Percentiles rank a stretch among this genome's conserved stretches.
phyloP scores from a whole-genome alignment of 306 rosid genomes.

The Cercis canadensis region DNA sequence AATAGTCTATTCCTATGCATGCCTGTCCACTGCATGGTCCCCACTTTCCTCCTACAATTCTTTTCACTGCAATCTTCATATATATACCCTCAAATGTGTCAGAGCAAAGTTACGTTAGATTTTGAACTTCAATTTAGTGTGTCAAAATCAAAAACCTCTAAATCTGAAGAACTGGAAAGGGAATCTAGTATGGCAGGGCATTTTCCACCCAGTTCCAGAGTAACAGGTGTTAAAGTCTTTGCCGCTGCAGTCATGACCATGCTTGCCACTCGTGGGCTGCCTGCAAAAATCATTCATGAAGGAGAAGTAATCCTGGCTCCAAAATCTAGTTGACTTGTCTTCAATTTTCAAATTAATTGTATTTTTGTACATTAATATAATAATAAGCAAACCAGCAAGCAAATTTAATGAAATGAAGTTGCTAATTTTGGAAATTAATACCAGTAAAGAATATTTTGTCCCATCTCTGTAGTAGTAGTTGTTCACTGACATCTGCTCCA shows the following conservation, averaged over 20 bases:
- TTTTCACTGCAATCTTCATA: conserved; percentile 68
- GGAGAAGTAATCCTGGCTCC: no score
- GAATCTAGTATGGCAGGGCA: conserved; percentile 89
- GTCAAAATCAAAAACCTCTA: conserved; percentile 61
- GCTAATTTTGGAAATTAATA: conserved; percentile 33
- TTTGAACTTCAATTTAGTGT: conserved; percentile 12
- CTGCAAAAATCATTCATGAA: conserved; percentile 37
- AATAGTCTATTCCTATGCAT: conserved; percentile 78
- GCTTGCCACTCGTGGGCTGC: conserved; percentile 70
- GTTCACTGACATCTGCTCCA: conserved; percentile 56
- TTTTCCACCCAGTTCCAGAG: conserved; percentile 94
- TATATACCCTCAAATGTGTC: conserved; percentile 1
- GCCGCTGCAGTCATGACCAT: conserved; percentile 87
- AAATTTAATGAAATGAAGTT: conserved; percentile 14
- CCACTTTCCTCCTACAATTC: conserved; percentile 89
- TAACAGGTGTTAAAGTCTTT: conserved; percentile 86
- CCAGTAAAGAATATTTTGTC: conserved; percentile 97
- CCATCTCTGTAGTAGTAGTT: conserved; percentile 69
- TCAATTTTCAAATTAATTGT: no score
- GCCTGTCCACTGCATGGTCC: conserved; percentile 92
- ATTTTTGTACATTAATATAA: neutral
- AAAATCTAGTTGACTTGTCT: conserved; percentile 48
- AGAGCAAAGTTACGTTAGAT: conserved; percentile 17
- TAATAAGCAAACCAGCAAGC: conserved; percentile 4
- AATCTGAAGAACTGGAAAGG: conserved; percentile 58